phyloP scores from a whole-genome alignment of 73 alveolate genomes.

The Stentor roeselii region DNA sequence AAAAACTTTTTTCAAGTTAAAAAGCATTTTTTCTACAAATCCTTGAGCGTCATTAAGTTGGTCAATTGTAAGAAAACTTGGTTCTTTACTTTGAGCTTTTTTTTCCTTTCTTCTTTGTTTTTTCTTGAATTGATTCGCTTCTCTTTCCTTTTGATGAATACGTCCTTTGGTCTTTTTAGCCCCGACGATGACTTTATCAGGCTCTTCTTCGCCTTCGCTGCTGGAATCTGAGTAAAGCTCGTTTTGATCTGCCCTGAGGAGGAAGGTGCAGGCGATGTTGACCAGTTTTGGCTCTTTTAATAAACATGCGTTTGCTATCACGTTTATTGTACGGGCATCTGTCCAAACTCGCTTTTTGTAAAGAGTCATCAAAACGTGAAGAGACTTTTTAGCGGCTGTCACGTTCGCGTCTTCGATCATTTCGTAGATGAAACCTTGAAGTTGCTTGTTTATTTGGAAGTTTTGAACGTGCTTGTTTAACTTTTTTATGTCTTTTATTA shows the following conservation, averaged over 20 bases:
- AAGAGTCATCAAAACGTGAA: conserved; percentile 67
- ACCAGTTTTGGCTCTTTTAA: conserved; percentile 72
- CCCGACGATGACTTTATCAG: conserved; percentile 55
- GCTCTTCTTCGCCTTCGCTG: conserved; percentile 65
- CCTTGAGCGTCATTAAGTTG: conserved; percentile 69
- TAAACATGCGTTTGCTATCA: conserved; percentile 72
- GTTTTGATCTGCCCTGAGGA: conserved; percentile 49
- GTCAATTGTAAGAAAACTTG: conserved; percentile 87
- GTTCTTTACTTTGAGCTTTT: conserved; percentile 32
- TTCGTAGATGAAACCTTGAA: conserved; percentile 75
- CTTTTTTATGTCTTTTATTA: conserved; percentile 64
- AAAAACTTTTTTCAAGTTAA: conserved; percentile 41
- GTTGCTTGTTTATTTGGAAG: conserved; percentile 58
- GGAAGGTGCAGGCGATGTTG: conserved; percentile 71
- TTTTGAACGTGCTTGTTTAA: conserved; percentile 65
- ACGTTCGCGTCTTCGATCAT: conserved; percentile 82
- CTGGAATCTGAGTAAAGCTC: conserved; percentile 54
- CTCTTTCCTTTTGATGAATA: conserved; percentile 52
- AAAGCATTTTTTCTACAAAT: conserved; percentile 71
- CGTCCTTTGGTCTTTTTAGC: conserved; percentile 73
- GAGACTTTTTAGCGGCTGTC: conserved; percentile 76
- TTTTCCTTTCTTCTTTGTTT: conserved; percentile 66
- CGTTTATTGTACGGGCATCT: conserved; percentile 85
- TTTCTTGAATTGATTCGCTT: conserved; percentile 56
- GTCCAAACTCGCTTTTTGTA: conserved; percentile 84